Conservation (phyloP, 805 yeast species). For the Cyberlindnera xishuangbannaensis region DNA sequence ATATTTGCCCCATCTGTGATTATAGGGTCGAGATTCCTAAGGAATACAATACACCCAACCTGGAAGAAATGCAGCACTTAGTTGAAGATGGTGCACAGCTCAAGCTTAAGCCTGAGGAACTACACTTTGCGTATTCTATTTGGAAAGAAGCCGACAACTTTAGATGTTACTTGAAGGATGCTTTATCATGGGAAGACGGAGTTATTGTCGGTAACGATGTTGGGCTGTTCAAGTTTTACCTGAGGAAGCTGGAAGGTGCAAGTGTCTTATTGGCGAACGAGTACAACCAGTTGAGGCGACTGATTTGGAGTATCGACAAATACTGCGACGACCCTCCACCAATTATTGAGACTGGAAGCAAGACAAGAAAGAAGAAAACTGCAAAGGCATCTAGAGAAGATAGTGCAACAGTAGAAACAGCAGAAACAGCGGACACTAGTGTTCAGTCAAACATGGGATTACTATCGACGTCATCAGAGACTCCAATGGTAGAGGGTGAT, state of each 20-base stretch:
- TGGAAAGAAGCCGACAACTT: conserved; percentile 17
- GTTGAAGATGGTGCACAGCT: conserved; percentile 25
- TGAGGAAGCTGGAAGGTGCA: conserved; percentile 45
- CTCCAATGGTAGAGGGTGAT: too few species aligned
- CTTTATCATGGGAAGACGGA: conserved; percentile 17
- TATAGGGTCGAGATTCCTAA: conserved; percentile 26
- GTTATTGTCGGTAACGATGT: conserved; percentile 21
- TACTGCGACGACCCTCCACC: conserved; percentile 26
- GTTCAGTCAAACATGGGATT: too few species aligned
- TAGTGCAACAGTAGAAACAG: too few species aligned
- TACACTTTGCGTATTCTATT: conserved; percentile 18
- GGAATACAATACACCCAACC: conserved; percentile 28
- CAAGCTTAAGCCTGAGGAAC: conserved; percentile 31
- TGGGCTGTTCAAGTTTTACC: conserved; percentile 32
- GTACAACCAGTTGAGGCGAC: conserved; percentile 24
- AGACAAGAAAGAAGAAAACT: conserved; percentile 15
- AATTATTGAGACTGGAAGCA: conserved; percentile 17
- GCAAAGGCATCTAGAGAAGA: too few species aligned
- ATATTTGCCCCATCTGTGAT: conserved; percentile 53
- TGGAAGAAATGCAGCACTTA: conserved; percentile 28
- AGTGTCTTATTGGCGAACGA: conserved; percentile 31
- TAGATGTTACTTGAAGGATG: conserved; percentile 17
- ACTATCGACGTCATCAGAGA: too few species aligned
- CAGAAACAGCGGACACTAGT: too few species aligned
- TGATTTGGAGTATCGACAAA: conserved; percentile 25